These are phyloP conservation scores for Dothiorella sarmentorum DNA, from an alignment of 2,329 filamentous ascomycete species.

Conservation along the genomic window DNA sequence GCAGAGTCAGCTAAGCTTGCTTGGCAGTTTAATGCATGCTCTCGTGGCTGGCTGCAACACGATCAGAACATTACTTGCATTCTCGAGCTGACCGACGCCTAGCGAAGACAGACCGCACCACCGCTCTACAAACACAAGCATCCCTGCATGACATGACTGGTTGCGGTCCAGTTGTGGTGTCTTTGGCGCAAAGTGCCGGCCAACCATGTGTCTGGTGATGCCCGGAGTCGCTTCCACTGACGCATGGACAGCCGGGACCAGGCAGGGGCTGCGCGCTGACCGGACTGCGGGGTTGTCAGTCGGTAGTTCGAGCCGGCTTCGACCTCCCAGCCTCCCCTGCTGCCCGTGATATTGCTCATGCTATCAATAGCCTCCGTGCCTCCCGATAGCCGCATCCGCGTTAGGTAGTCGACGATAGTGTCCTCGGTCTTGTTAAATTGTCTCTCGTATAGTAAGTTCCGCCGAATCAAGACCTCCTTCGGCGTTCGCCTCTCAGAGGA, in stretches of 20 bases:
- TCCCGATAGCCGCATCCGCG: background rate
- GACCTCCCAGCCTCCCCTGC: background rate
- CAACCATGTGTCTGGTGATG: background rate
- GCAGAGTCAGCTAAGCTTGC: conserved; percentile 2
- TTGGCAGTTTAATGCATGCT: conserved; percentile 5
- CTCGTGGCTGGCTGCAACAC: background rate
- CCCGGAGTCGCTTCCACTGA: background rate
- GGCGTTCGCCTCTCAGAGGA: conserved; percentile 19
- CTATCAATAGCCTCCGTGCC: conserved; percentile 12
- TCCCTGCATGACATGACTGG: no score
- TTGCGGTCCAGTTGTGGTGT: background rate
- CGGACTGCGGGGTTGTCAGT: background rate
- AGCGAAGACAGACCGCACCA: background rate
- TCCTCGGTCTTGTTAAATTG: background rate
- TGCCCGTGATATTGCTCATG: background rate
- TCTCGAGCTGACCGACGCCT: background rate
- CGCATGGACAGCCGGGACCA: conserved; percentile 1
- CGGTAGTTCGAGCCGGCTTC: conserved; percentile 13
- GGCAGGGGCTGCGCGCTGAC: conserved; percentile 1
- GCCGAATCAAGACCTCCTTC: background rate
- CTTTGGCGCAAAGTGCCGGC: background rate
- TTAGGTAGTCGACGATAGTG: conserved; percentile 12
- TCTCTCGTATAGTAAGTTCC: conserved; percentile 1
- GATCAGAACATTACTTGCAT: background rate
- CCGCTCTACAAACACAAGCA: no score